These are phyloP conservation scores for Luffa aegyptiaca DNA, from an alignment of 306 rosid genomes.

Conservation along the genomic window DNA sequence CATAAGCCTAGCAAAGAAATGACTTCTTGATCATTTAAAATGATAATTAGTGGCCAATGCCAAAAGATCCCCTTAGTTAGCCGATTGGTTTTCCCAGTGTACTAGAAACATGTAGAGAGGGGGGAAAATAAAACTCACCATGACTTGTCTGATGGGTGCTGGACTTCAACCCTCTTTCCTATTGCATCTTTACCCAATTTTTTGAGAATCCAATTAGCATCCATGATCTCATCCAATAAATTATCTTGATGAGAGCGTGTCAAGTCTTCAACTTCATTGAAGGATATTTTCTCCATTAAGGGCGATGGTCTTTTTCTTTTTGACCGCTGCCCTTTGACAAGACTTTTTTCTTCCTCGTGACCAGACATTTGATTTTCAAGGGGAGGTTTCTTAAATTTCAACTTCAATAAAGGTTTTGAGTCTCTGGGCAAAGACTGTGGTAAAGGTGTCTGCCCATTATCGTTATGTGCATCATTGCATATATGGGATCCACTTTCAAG, in stretches of 20 bases:
- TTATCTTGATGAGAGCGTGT: constrained; percentile 40
- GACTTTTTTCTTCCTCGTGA: constrained; percentile 66
- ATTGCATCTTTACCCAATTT: constrained; percentile 90
- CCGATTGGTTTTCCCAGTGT: not conserved
- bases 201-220: constrained; percentile 89
- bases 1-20: not conserved
- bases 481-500: constrained; percentile 45
- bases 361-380: constrained; percentile 53
- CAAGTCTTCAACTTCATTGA: constrained; percentile 37
- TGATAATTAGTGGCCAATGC: not conserved
- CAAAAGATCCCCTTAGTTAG: not conserved
- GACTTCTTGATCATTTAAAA: not conserved
- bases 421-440: constrained; percentile 64
- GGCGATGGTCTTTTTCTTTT: constrained; percentile 88
- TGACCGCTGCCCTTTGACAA: constrained; percentile 87
- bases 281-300: constrained; percentile 42
- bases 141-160: constrained; percentile 68
- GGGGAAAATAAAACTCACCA: constrained; percentile 39
- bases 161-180: constrained; percentile 98
- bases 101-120: not conserved
- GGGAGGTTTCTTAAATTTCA: constrained; percentile 73
- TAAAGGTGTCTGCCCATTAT: constrained; percentile 27
- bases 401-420: constrained; percentile 57
- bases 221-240: constrained; percentile 78
- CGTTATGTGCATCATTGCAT: constrained; percentile 32